Evolutionary conservation across 1,139 yeast species (phyloP), one percentile per base, ranked within the genome.

Genomic region (Yamadazyma sp.): DNA sequence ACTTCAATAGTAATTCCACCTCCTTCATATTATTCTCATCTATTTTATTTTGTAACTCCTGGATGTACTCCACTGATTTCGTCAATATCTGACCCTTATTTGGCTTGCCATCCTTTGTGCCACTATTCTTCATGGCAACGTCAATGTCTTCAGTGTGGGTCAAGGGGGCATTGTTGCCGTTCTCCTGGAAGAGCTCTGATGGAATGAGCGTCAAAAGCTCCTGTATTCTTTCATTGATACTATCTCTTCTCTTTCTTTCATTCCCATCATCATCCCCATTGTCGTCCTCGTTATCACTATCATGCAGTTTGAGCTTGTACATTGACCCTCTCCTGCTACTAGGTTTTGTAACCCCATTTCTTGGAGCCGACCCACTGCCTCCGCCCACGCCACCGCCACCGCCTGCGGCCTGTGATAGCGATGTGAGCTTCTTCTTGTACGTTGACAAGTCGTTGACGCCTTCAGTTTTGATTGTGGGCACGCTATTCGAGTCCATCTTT

Each of bases 31-130:
- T 88, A 54, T 78, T 80, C 42, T 79, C 79, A 54, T 89, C 97
- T 45, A 89, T 87, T 43, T 78, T 72, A 45, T 78, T 78, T 62
- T 89, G 96, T 33, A 91, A 65, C 50, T 70, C 69, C 47, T 81
- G 82, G 39, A 91, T 81, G 55, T 88, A 91, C 51, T 88, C 96
- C 3, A 89, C 95, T 0, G 94, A 79, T 53, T 87, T 84, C 15
- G 89, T 77, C 46, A 91, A 67, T 9, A 91, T 87, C 51, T 89
- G 95, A 1, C 97, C 97, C 64, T 91, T 91, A 56, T 89, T 89
- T 1, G 97, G 97, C 51, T 84, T 84, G 3, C 95, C 96, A 54
- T 87, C 96, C 48, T 85, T 86, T 2, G 89, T 79, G 3, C 89
- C 87, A 11, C 83, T 71, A 17, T 77, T 75, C 50, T 73, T 73